Percentiles rank a stretch among this genome's conserved stretches.
Evolutionary conservation across 2,329 filamentous ascomycete species (phyloP).

Genomic region (Colletotrichum sp.): DNA sequence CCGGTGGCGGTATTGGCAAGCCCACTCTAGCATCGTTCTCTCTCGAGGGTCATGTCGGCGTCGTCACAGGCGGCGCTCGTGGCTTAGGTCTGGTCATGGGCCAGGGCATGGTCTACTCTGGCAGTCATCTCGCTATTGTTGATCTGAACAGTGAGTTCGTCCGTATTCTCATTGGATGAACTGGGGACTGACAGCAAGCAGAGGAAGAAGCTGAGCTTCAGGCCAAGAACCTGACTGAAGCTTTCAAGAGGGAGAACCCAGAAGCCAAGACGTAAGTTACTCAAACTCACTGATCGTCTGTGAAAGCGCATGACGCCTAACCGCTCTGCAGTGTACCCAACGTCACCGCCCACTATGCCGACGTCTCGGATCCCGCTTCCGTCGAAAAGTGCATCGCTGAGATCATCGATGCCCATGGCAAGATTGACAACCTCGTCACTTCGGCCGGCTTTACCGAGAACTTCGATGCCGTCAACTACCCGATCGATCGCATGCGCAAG

Average conservation of each 20-base stretch:
- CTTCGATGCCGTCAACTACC: conserved; percentile 89
- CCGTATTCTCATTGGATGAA: not conserved
- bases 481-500: conserved; percentile 88
- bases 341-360: conserved; percentile 88
- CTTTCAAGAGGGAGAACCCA: conserved; percentile 82
- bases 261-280: conserved; percentile 64
- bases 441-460: conserved; percentile 98
- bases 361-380: conserved; percentile 81
- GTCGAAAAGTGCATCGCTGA: conserved; percentile 77
- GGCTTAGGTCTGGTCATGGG: conserved; percentile 92
- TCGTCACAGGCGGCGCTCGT: conserved; percentile 90
- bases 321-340: conserved; percentile 65
- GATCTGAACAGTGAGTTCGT: conserved; percentile 81
- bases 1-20: conserved; percentile 82
- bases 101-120: conserved; percentile 87
- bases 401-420: conserved; percentile 73
- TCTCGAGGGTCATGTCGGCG: conserved; percentile 79
- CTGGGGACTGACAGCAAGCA: not conserved
- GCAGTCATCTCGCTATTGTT: conserved; percentile 88
- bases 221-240: conserved; percentile 73
- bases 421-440: conserved; percentile 91
- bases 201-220: conserved; percentile 79
- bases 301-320: not conserved
- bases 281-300: not conserved
- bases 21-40: conserved; percentile 87